Percentiles rank a stretch among this genome's conserved stretches.
These are phyloP conservation scores for Globisporangium nagaii DNA, from an alignment of 352 stramenopile genomes.

Conservation along the genomic window DNA sequence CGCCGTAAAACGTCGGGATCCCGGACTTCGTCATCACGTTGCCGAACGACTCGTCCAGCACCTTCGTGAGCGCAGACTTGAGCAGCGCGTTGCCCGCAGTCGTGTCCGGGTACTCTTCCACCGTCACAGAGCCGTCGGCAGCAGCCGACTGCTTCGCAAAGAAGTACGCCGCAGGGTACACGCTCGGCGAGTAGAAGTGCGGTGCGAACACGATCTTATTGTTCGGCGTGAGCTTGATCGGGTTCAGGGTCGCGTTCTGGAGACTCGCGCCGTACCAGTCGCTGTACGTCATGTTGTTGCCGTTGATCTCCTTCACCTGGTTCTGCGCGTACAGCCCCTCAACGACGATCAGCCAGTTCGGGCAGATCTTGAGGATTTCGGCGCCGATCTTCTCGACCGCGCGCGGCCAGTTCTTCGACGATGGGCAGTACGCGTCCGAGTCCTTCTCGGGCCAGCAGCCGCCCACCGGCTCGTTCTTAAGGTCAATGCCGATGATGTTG, in stretches of 20 bases:
- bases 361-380: slow-evolving; percentile 59
- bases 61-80: slow-evolving; percentile 41
- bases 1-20: slow-evolving; percentile 67
- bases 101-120: slow-evolving; percentile 66
- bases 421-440: slow-evolving; percentile 43
- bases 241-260: slow-evolving; percentile 67
- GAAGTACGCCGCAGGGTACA: slow-evolving; percentile 73
- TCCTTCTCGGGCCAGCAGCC: slow-evolving; percentile 68
- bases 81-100: slow-evolving; percentile 51
- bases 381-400: slow-evolving; percentile 59
- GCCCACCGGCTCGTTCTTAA: slow-evolving; percentile 78
- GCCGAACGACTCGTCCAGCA: slow-evolving; percentile 68
- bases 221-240: slow-evolving; percentile 39
- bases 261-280: slow-evolving; percentile 83
- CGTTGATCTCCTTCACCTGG: slow-evolving; percentile 41
- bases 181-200: slow-evolving; percentile 80
- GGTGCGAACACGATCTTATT: slow-evolving; percentile 80
- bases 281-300: slow-evolving; percentile 63
- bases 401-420: slow-evolving; percentile 62
- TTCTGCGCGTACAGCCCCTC: slow-evolving; percentile 55
- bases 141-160: slow-evolving; percentile 51
- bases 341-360: slow-evolving; percentile 74
- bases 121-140: slow-evolving; percentile 21
- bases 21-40: slow-evolving; percentile 37
- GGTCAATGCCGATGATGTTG: slow-evolving; percentile 81